Base-by-base conservation (phyloP, 352 stramenopile genomes). In the Phytopythium helicoides region DNA sequence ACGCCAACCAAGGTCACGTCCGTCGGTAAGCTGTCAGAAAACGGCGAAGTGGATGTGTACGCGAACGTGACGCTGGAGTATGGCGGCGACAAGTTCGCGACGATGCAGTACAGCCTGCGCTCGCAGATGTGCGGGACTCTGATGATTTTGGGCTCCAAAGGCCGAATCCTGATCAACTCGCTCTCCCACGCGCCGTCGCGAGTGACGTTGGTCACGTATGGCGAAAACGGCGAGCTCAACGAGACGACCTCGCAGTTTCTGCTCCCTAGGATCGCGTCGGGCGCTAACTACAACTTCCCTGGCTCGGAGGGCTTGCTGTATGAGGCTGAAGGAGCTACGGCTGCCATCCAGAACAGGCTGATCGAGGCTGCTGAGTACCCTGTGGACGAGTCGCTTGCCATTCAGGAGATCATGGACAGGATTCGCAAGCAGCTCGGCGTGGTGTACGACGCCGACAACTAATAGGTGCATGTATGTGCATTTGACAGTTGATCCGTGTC, bases 121-220 rank as follows among this genome's bases (percentile, higher is more conserved):
- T 73, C 76, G 3, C 63, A 79, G 40, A 72, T 91, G 37, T 46
- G 64, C 26, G 80, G 94, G 64, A 76, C 72, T 11, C 73, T 90
- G 19, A 87, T 66, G 16, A 92, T 95, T 52, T 69, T 88, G n/a
- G 87, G 85, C n/a, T 76, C 54, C 15, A 81, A 89, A 49, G 87
- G 87, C 15, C 66, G 76, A 6, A 79, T 96, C 49, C 50, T 73
- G 42, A 65, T 96, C 26, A 58, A 80, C 35, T 57, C 76, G 12
- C 72, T 80, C 2, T 73, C 69, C 7, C 86, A 97, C 45, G 60
- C 68, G 3, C 69, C 85, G 5, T 79, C 66, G 19, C 56, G 73
- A 36, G 64, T 97, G 33, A 69, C 64, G 0, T 21, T 76, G 14
- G 56, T 63, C 25, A 56, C 60, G 31, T 68, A 67, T n/a, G 48